These are phyloP conservation scores for Penicillium parvum DNA, from an alignment of 495 filamentous ascomycete genomes.

Conservation along the genomic window DNA sequence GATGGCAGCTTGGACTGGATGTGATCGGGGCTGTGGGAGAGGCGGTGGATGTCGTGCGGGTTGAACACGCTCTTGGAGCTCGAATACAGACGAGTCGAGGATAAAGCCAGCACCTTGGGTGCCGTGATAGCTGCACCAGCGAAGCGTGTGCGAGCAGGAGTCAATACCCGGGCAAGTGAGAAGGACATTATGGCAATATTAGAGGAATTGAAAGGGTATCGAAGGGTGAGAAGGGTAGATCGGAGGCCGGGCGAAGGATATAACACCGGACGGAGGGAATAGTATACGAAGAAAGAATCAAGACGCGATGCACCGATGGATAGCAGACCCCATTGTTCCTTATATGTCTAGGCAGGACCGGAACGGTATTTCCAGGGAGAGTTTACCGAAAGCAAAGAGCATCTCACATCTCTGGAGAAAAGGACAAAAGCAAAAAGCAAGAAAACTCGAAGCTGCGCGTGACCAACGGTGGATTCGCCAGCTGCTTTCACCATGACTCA, in stretches of 20 bases:
- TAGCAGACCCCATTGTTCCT: no score
- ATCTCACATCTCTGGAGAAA: conserved; percentile 6
- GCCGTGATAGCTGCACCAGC: conserved; percentile 5
- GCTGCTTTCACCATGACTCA: conserved; percentile 31
- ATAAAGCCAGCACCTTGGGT: conserved; percentile 5
- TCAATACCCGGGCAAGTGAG: conserved; percentile 6
- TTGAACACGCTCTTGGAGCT: conserved; percentile 14
- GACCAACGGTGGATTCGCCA: conserved; percentile 23
- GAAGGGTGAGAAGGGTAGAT: not conserved
- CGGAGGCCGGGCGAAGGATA: not conserved
- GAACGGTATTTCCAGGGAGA: conserved; percentile 20
- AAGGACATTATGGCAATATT: conserved; percentile 14
- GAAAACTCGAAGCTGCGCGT: conserved; percentile 18
- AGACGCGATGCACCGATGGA: no score
- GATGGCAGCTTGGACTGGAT: conserved; percentile 34
- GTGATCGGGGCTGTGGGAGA: conserved; percentile 24
- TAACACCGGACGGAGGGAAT: not conserved
- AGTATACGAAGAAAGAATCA: not conserved
- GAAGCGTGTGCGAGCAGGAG: conserved; percentile 13
- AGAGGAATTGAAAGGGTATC: not conserved
- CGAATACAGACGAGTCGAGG: conserved; percentile 14
- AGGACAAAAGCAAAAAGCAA: conserved; percentile 19
- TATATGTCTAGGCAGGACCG: conserved; percentile 11
- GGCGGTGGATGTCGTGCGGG: conserved; percentile 15
- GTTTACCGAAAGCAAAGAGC: conserved; percentile 19